Base-by-base conservation (phyloP, 148 eudicot genomes). In the Cornus florida region DNA sequence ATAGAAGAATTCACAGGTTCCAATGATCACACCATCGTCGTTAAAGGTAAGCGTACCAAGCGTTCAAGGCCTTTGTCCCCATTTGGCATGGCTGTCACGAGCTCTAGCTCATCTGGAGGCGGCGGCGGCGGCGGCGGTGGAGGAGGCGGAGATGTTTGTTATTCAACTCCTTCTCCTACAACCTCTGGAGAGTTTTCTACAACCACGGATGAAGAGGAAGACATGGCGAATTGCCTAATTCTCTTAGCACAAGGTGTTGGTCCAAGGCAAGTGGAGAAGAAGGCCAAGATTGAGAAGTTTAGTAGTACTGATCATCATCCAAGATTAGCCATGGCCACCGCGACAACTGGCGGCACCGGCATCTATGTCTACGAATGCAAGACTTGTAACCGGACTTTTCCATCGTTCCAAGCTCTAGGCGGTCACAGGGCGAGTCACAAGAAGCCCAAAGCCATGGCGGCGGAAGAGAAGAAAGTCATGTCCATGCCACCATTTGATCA, bases 361-460 rank as follows among this genome's bases (percentile, higher is more conserved):
- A 84, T 77, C 11, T 82, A 71, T 50, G 80, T 83, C 8, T 92
- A 92, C 74, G 94, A 92, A 83, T 96, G 99, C 77, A 93, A 92
- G 69, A 89, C 98, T 8, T 96, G 99, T 78, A 87, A 88, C 73
- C 84, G 88, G 66, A 80, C 76, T 3, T 96, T 96, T 70, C 82
- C 90, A 0, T 92, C 99, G 0, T 96, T 96, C 65, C 98, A 96
- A 84, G 99, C 99, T 0, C 80, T 96, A 4, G 99, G 99, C 16
- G 98, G 99, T 0, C 99, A 96, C 73, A 86, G 99, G 31, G 91
- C 99, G 3, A 92, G 98, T 74, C 99, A 96, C 89, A 93, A 91
- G 81, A 96, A 83, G 85, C 89, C 86, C 17, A 91, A 89, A 68
- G 66, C 74, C 70, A 65, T n/a, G 41, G 22, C 16, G 39, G 17